A percentile compares a stretch with the other conserved stretches of the same genome.
Conservation (phyloP, 805 yeast genomes). For the Nakazawaea holstii region DNA sequence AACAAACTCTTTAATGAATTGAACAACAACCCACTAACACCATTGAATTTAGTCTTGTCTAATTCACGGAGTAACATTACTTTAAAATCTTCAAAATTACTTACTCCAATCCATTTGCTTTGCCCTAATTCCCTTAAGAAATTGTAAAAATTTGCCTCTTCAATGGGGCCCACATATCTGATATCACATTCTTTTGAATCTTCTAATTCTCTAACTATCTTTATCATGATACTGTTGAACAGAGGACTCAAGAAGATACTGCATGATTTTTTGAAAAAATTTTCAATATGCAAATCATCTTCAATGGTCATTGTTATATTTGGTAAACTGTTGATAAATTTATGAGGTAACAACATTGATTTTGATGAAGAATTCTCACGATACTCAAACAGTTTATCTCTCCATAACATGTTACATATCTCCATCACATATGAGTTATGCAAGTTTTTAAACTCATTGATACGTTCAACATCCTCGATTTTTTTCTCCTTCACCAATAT, state of each 20-base stretch:
- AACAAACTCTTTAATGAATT: conserved; percentile 48
- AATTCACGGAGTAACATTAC: conserved; percentile 37
- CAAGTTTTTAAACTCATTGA: conserved; percentile 22
- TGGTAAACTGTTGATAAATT: conserved; percentile 26
- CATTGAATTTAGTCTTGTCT: conserved; percentile 36
- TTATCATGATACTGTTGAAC: conserved; percentile 38
- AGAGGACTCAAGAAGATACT: conserved; percentile 48
- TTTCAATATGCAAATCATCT: conserved; percentile 2
- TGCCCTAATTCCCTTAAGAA: conserved; percentile 19
- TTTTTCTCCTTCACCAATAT: background rate
- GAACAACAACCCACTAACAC: conserved; percentile 45
- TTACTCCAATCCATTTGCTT: conserved; percentile 29
- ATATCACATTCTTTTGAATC: conserved; percentile 29
- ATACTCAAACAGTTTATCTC: conserved; percentile 44
- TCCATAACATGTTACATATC: conserved; percentile 49
- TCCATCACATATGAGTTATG: conserved; percentile 53
- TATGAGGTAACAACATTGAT: conserved; percentile 32
- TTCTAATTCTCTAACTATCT: conserved; percentile 40
- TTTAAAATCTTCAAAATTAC: conserved; percentile 38
- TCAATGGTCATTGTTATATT: conserved; percentile 9
- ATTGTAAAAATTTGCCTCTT: conserved; percentile 33
- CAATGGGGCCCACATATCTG: conserved; percentile 49
- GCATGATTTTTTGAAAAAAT: conserved; percentile 16
- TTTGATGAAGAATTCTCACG: conserved; percentile 27
- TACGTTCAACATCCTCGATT: conserved; percentile 11